Conservation (phyloP, 2,329 filamentous ascomycete genomes). For the Colletotrichum phormii region DNA sequence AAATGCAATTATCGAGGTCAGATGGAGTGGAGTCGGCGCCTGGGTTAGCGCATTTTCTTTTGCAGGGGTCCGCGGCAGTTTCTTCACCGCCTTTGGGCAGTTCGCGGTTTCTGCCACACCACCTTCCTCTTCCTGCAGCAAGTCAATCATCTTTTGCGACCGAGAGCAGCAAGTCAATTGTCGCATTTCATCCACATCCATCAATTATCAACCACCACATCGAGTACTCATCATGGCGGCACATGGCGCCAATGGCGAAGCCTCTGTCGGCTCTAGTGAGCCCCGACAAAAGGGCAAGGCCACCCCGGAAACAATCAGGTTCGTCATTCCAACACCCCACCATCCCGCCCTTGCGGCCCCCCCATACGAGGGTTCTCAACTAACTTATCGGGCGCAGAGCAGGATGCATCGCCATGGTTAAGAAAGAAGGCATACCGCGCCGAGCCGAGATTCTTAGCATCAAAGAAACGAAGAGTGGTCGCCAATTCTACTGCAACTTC, state of each 20-base stretch:
- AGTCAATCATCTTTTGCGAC: conserved; percentile 4
- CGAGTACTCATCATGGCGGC: conserved; percentile 63
- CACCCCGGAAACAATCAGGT: conserved; percentile 86
- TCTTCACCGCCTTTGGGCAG: conserved; percentile 21
- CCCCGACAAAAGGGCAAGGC: conserved; percentile 81
- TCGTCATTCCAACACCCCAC: conserved; percentile 48
- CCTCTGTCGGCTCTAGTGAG: conserved; percentile 66
- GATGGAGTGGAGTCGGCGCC: not conserved
- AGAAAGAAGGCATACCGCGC: conserved; percentile 83
- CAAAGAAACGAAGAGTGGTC: conserved; percentile 86
- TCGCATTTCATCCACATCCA: not conserved
- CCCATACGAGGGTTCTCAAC: not conserved
- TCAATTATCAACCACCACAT: conserved; percentile 21
- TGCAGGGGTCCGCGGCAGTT: conserved; percentile 22
- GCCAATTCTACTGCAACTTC: conserved; percentile 96
- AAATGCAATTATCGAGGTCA: conserved; percentile 26
- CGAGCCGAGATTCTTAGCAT: conserved; percentile 98
- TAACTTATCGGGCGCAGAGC: conserved; percentile 46
- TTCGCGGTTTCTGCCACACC: conserved; percentile 36
- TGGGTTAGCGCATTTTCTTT: too few relatives aligned
- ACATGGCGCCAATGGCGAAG: conserved; percentile 61
- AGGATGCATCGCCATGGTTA: conserved; percentile 71
- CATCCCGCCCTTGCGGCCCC: not conserved
- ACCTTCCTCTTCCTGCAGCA: conserved; percentile 7
- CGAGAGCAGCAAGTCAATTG: not conserved